Evolutionary conservation across 495 filamentous ascomycete species (phyloP), one percentile per base, ranked within the genome.

Genomic region (Aspergillus mulundensis): DNA sequence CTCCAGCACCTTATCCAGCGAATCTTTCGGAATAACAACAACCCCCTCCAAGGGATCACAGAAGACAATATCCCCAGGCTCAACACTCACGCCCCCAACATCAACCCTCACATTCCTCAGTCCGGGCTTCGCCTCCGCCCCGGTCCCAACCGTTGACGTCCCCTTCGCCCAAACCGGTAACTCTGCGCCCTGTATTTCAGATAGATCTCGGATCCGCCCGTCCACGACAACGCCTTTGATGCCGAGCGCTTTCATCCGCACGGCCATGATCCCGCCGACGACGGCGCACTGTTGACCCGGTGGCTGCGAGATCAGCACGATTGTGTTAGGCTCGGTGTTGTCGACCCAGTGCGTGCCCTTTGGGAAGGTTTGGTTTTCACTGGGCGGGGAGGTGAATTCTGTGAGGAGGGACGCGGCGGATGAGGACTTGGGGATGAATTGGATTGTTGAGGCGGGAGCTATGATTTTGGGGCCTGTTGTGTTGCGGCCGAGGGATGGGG

Each of bases 231-330:
- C 76, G 12, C 70, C 82, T 50, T 66, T 68, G 0, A 78, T 77
- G 1, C 89, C 79, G 0, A 81, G 68, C 7, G 67, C 56, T 53
- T 79, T 81, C 79, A 88, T 84, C 21, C 86, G 69, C 12, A 76
- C 70, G 1, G 84, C 87, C 75, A 88, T 85, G 53, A 89, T 86
- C 2, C 84, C 86, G 28, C 86, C 86, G 0, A 87, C 69, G 11
- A 86, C 79, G 10, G 86, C 86, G 63, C 82, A 85, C 24, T 75
- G 72, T 66, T 87, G 84, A 6, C 72, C 71, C 7, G 63, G 51
- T 0, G 86, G 84, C 60, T 88, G 86, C 24, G 77, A 75, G 32
- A 87, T 68, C 1, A 89, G 73, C 4, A 82, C 78, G 39, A 87
- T 75, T 2, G 79, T 81, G 1, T 73, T 76, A 0, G 74, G 69